Conservation (phyloP, 176 grass and related monocot genomes). For the Carex myosuroides region DNA sequence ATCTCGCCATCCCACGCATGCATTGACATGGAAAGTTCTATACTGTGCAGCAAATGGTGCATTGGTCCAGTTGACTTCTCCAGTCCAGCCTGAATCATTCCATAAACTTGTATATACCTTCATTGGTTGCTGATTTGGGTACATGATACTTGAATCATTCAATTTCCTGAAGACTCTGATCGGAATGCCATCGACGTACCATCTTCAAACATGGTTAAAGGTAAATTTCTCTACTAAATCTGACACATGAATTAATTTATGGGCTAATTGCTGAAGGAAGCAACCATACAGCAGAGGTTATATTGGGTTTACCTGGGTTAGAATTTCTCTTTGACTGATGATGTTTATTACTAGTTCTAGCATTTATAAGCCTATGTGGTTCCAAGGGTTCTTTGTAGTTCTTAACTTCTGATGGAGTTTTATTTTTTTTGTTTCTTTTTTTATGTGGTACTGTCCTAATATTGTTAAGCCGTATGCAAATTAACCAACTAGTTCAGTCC, state of each 20-base stretch:
- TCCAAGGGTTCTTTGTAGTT: background rate
- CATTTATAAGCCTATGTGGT: background rate
- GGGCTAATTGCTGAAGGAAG: background rate
- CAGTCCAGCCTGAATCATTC: constrained; percentile 18
- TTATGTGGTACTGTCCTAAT: background rate
- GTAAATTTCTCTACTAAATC: background rate
- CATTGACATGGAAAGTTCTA: background rate
- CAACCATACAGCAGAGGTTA: background rate
- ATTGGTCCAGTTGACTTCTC: constrained; percentile 20
- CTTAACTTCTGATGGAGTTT: background rate
- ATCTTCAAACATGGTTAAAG: constrained; percentile 20
- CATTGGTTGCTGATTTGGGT: constrained; percentile 23
- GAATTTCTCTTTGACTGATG: background rate
- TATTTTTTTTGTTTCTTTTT: too few species aligned
- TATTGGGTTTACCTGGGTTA: background rate
- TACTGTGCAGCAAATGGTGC: constrained; percentile 24
- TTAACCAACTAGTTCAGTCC: background rate
- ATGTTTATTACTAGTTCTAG: background rate
- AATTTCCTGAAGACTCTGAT: constrained; percentile 30
- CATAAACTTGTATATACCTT: constrained; percentile 22
- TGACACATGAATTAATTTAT: background rate
- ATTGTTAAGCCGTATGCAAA: background rate
- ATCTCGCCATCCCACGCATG: constrained; percentile 1
- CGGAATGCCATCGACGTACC: constrained; percentile 17
- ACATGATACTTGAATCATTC: background rate